Base-by-base conservation (phyloP, 2,329 filamentous ascomycete species). In the Fusarium robinianum region DNA sequence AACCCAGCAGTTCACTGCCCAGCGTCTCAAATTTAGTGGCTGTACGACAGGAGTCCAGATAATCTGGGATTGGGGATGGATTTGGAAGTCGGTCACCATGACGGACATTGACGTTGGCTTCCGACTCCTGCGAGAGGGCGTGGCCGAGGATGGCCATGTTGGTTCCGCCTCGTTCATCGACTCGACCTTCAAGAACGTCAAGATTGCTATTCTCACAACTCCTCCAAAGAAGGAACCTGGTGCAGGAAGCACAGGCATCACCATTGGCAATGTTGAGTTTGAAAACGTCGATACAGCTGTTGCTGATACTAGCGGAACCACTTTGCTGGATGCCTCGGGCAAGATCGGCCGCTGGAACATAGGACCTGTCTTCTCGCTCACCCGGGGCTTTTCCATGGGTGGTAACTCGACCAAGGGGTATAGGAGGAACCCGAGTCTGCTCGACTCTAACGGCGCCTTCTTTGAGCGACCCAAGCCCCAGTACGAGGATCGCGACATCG, bases 21-120 rank as follows among this genome's bases (percentile, higher is more conserved):
- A 81, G 9, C 31, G 27, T 12, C 42, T 31, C 85, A 87, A 63
- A 52, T 88, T 45, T 77, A 26, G 12, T 14, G 31, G 73, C 10
- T 88, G 88, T 71, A 81, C 81, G 51, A 87, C 83, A 11, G 78
- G 80, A 29, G 80, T 88, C 40, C 81, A 77, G 61, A 79, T 87
- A 67, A 79, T 84, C 55, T 89, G 85, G 85, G 79, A 86, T 67
- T 89, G 85, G 85, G 79, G 79, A 21, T 89, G 83, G 81, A 19
- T n/a, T 12, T 33, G 18, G 31, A 33, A 33, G 10, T 33, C 31
- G 18, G 18, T 33, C 18, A 21, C 17, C 10, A 33, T 33, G 31
- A 33, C 31, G 5, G n/a, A 23, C 18, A 19, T 33, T 22, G 18
- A 21, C 5, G 10, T 21, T 12, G 31, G 31, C 8, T 33, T 33